These are phyloP conservation scores for Aspergillus ostianus DNA, from an alignment of 495 filamentous ascomycete species.

Conservation along the genomic window DNA sequence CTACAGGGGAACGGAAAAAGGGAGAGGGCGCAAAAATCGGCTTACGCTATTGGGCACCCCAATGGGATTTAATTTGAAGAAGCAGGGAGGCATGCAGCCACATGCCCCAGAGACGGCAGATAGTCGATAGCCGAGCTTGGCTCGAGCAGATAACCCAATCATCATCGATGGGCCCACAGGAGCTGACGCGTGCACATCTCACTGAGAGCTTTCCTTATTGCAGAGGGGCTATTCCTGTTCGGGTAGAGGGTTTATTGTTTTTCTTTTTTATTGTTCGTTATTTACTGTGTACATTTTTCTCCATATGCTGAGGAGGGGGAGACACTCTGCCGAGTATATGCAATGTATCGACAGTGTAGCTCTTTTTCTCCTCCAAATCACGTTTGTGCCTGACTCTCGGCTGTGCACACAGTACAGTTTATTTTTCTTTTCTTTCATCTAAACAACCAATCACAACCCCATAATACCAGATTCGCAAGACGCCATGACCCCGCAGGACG, in stretches of 20 bases:
- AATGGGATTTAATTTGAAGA: slow-evolving; percentile 10
- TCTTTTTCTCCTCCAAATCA: no score
- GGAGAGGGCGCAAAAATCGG: background rate
- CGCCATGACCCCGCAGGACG: slow-evolving; percentile 29
- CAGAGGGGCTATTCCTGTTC: slow-evolving; percentile 20
- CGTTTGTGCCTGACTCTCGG: no score
- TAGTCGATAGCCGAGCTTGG: slow-evolving; percentile 51
- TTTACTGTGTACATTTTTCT: background rate
- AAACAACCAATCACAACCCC: background rate
- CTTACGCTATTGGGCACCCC: slow-evolving; percentile 7
- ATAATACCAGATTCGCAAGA: background rate
- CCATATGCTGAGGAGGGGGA: background rate
- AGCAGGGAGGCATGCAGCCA: slow-evolving; percentile 22
- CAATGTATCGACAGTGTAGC: no score
- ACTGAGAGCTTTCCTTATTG: slow-evolving; percentile 23
- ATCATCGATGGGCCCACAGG: slow-evolving; percentile 17
- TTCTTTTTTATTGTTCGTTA: background rate
- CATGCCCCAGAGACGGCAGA: slow-evolving; percentile 38
- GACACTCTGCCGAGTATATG: no score
- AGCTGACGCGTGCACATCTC: slow-evolving; percentile 46
- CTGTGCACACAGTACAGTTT: no score
- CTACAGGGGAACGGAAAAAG: background rate
- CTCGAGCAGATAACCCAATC: slow-evolving; percentile 37
- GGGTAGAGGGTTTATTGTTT: slow-evolving; percentile 4
- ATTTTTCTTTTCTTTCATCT: no score